Conservation (phyloP, 306 rosid species). For the Inga oerstediana region DNA sequence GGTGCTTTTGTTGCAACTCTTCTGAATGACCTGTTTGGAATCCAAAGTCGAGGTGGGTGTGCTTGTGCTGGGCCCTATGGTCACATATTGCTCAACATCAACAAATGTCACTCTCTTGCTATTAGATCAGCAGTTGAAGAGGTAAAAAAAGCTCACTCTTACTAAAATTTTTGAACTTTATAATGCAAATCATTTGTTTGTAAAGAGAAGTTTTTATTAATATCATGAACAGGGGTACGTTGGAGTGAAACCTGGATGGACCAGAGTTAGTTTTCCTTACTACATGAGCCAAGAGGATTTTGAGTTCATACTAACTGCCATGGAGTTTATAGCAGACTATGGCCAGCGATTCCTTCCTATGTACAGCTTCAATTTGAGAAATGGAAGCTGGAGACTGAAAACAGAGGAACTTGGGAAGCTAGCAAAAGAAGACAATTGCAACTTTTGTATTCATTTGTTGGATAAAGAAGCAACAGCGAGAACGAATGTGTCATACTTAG, state of each 20-base stretch:
- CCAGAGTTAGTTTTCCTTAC: slow-evolving; percentile 84
- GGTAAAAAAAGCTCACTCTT: slow-evolving; percentile 39
- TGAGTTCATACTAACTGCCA: slow-evolving; percentile 67
- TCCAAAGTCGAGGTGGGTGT: slow-evolving; percentile 90
- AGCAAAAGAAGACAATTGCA: slow-evolving; percentile 37
- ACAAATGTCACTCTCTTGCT: slow-evolving; percentile 48
- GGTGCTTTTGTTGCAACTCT: slow-evolving; percentile 76
- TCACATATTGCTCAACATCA: slow-evolving; percentile 65
- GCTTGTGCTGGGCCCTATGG: slow-evolving; percentile 96
- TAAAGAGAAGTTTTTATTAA: background rate
- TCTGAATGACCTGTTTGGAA: slow-evolving; percentile 82
- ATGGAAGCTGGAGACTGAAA: slow-evolving; percentile 68
- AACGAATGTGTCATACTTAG: slow-evolving; percentile 42
- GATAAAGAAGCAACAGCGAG: slow-evolving; percentile 6
- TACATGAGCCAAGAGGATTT: slow-evolving; percentile 73
- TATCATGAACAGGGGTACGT: slow-evolving; percentile 55
- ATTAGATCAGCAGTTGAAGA: slow-evolving; percentile 63
- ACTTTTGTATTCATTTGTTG: slow-evolving; percentile 14
- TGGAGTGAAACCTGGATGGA: slow-evolving; percentile 92
- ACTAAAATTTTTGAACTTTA: background rate
- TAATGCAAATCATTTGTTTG: background rate
- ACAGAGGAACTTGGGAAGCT: slow-evolving; percentile 46
- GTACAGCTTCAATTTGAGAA: slow-evolving; percentile 58
- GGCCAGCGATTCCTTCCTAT: slow-evolving; percentile 79
- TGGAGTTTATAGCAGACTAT: slow-evolving; percentile 75